These are phyloP conservation scores for Neophaeococcomyces mojaviensis DNA, from an alignment of 2,329 filamentous ascomycete species.

Conservation along the genomic window DNA sequence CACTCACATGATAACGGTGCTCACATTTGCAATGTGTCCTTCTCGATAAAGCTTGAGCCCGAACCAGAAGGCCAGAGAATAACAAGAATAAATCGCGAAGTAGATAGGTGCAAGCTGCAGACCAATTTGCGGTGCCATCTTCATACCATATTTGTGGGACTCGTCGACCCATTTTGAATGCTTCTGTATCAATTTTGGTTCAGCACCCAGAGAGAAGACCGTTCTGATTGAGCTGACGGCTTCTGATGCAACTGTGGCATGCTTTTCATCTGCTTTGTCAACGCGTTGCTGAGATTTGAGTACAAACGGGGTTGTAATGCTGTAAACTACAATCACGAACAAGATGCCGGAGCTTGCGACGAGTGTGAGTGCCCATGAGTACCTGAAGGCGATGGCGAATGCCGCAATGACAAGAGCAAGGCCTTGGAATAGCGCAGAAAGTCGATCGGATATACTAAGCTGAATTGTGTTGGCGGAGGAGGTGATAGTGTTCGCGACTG, in stretches of 20 bases:
- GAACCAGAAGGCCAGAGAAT: conserved; percentile 32
- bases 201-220: conserved; percentile 38
- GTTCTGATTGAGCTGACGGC: conserved; percentile 37
- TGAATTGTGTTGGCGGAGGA: conserved; percentile 47
- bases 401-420: conserved; percentile 37
- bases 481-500: conserved; percentile 46
- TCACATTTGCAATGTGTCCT: conserved; percentile 29
- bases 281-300: conserved; percentile 23
- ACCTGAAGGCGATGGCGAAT: conserved; percentile 45
- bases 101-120: conserved; percentile 29
- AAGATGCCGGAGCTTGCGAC: conserved; percentile 42
- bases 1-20: conserved; percentile 32
- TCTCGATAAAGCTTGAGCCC: conserved; percentile 44
- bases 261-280: conserved; percentile 30
- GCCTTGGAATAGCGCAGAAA: conserved; percentile 38
- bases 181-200: conserved; percentile 29
- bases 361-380: conserved; percentile 47
- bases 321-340: conserved; percentile 30
- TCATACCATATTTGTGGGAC: conserved; percentile 27
- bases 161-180: conserved; percentile 33
- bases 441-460: conserved; percentile 47
- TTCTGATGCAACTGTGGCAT: conserved; percentile 39
- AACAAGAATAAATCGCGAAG: conserved; percentile 32
- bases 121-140: conserved; percentile 25
- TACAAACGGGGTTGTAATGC: conserved; percentile 27